Evolutionary conservation across 805 yeast species (phyloP), one percentile per base, ranked within the genome.

Genomic region (Wickerhamiella nectarea): DNA sequence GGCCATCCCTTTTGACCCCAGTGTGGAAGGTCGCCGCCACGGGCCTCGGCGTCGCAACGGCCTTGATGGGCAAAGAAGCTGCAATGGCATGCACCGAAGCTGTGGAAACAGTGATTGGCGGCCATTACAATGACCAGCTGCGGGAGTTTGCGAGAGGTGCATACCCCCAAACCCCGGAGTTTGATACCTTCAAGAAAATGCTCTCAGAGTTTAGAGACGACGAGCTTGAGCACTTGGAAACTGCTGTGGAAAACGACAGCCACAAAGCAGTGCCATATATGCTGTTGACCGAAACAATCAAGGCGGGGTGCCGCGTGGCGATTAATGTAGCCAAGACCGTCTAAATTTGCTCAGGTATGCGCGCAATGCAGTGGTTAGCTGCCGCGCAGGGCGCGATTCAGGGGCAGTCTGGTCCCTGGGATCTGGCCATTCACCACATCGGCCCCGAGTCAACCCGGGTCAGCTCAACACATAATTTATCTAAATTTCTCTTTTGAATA

Each of bases 31-130:
- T 74, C 0, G 97, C 96, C 3, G 97, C 98, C 0, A 69, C 80
- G 40, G 77, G 78, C 0, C 69, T 91, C 66, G 98, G 98, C 3
- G 75, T 76, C 1, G 80, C 78, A 1, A 91, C 97, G 0, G 96
- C 95, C 0, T 53, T 81, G 43, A 62, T 86, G 49, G 80, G 95
- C 14, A 84, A 85, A 56, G 95, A 89, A 58, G 96, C 95, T 2
- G 97, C 98, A 2, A 91, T 91, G 98, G 97, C 98, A 1, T 91
- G 98, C 60, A 91, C 98, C 0, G 97, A 87, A 48, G 97, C 97
- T 0, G 97, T 91, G 1, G 98, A 91, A 62, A 91, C 98, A 0
- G 97, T 91, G 5, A 91, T 91, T 59, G 98, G 98, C 1, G 82
- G 83, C 1, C 98, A 91, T 59, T 91, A 91, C 63, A 91, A 91